Percentiles rank a stretch among this genome's conserved stretches.
Conservation (phyloP, 2,329 filamentous ascomycete species). For the Dactylellina haptotyla region DNA sequence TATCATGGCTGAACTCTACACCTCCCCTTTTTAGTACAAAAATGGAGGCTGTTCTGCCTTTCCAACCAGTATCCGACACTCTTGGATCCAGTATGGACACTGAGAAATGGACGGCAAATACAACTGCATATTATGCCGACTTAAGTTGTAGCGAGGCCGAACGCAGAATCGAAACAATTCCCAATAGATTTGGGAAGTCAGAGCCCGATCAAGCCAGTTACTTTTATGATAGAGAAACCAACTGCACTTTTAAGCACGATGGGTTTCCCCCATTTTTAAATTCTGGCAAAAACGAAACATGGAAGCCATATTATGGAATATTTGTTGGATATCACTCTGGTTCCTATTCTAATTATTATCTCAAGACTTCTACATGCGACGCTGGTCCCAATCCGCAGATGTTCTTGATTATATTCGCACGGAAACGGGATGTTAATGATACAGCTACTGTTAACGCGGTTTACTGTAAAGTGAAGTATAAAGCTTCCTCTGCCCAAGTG, state of each 20-base stretch:
- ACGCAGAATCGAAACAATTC: background rate
- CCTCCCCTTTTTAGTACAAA: conserved; percentile 49
- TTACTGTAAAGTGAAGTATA: conserved; percentile 50
- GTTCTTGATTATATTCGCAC: conserved; percentile 49
- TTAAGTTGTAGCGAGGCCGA: conserved; percentile 34
- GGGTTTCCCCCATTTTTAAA: background rate
- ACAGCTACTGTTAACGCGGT: conserved; percentile 28
- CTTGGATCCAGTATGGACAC: background rate
- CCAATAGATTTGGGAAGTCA: background rate
- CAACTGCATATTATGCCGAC: conserved; percentile 52
- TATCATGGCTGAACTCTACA: conserved; percentile 54
- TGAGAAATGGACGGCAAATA: conserved; percentile 50
- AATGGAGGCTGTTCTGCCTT: conserved; percentile 48
- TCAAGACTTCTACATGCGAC: conserved; percentile 18
- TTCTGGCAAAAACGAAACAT: background rate
- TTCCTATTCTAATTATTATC: conserved; percentile 16
- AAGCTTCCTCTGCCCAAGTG: conserved; percentile 20
- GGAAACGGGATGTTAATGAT: conserved; percentile 14
- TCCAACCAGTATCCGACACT: conserved; percentile 29
- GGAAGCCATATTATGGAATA: conserved; percentile 30
- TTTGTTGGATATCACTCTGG: conserved; percentile 38
- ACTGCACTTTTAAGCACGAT: conserved; percentile 22
- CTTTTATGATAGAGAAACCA: conserved; percentile 30
- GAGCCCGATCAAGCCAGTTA: background rate
- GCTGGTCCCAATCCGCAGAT: conserved; percentile 5